Base-by-base conservation (phyloP, 495 filamentous ascomycete species). In the Aspergillus nanangensis region DNA sequence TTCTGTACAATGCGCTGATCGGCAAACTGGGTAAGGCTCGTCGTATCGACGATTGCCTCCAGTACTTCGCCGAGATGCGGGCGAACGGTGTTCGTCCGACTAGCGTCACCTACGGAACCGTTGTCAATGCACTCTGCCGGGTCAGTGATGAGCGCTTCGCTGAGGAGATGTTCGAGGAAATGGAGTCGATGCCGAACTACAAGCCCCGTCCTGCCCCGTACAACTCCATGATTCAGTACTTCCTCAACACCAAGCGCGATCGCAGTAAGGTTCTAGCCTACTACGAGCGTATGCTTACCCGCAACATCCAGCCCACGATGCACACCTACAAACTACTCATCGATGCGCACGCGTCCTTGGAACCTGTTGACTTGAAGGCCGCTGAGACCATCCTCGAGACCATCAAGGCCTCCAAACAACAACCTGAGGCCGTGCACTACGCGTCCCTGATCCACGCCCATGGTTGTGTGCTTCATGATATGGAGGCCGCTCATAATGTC, bases 191-290 rank as follows among this genome's bases (percentile, higher is more conserved):
- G 87, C 87, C 90, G 31, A 97, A 97, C 72, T 98, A 97, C 81
- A 96, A 97, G 73, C 88, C 93, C 32, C 82, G 93, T 5, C 88
- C 94, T 3, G 93, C 93, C 8, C 93, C 93, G 3, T 98, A 98
- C 76, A 96, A 98, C 72, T 92, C 87, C 60, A 83, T 98, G 80
- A 98, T 98, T 78, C 93, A 98, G 66, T 97, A 95, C 75, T 98
- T 97, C 81, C 79, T 96, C 47, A 91, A 85, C 56, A 96, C 94
- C 21, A 96, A 97, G 78, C 84, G 90, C 14, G 94, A 98, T 64
- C 87, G 90, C 65, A 65, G 71, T 65, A 96, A 97, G 77, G 92
- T 95, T 10, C 80, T 97, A n/a, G 78, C 84, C 18, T 98, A 96
- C 75, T 96, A 91, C 63, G 86, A 94, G 56, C 87, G 92, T 52